phyloP scores from a whole-genome alignment of 306 rosid genomes.

The Mucuna pruriens region DNA sequence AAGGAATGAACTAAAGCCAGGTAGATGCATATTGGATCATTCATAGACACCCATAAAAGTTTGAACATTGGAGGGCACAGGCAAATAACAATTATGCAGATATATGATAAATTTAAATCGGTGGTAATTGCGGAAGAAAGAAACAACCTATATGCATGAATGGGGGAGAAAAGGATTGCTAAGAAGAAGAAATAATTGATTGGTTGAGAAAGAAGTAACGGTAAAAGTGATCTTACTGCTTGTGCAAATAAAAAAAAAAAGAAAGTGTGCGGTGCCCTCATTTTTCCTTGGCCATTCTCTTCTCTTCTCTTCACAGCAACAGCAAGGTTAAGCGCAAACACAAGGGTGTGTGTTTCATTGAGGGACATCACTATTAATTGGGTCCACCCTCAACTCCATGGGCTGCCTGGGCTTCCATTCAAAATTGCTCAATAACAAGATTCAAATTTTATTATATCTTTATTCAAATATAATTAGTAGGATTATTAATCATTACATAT shows the following conservation, averaged over 20 bases:
- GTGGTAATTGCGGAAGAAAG: background rate
- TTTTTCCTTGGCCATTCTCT: background rate
- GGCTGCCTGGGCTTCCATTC: background rate
- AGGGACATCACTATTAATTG: background rate
- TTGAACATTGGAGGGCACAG: background rate
- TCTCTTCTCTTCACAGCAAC: constrained; percentile 4
- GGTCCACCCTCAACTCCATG: background rate
- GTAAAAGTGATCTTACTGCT: background rate
- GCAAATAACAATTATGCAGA: background rate
- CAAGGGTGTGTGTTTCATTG: background rate
- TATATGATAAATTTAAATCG: too few relatives aligned
- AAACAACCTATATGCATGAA: background rate
- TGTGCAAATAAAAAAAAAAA: background rate
- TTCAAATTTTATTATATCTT: too few relatives aligned
- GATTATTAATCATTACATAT: too few relatives aligned
- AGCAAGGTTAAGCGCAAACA: background rate
- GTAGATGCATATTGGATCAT: too few relatives aligned
- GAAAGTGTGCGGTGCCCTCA: background rate
- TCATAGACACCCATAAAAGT: background rate
- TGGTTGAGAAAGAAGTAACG: background rate
- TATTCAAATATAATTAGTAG: too few relatives aligned
- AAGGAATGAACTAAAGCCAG: too few relatives aligned
- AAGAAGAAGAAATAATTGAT: background rate
- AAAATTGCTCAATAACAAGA: too few relatives aligned
- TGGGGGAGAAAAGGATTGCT: background rate